Evolutionary conservation across 225 moss, liverwort and hornwort species (phyloP), one percentile per base, ranked within the genome.

Genomic region (Asterella californica): DNA sequence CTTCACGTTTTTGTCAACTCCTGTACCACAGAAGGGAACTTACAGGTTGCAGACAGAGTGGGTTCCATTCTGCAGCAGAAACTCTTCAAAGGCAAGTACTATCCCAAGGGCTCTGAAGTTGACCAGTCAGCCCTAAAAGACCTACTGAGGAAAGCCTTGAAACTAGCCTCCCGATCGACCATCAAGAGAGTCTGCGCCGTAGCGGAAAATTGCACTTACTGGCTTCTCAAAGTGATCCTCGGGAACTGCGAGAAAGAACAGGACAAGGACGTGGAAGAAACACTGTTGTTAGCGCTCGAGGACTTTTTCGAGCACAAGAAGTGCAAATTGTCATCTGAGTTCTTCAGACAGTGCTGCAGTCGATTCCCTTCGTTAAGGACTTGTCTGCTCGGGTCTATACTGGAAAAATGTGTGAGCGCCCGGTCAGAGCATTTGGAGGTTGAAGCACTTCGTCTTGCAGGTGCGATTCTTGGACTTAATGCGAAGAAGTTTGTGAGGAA

Each of bases 171-270:
- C n/a, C 88, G 92, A 77, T 96, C 96, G 14, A 88, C 91, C 25
- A 89, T 90, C 49, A 88, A 89, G 85, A 92, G 89, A 79, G 91
- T 96, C 37, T 79, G 83, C 77, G 55, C 59, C 1, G 75, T 96
- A 85, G 91, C 94, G 64, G 91, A 89, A 87, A 88, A 88, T 45
- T 87, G 89, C 63, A 74, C 77, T 75, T 84, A 87, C 81, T 96
- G 94, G 94, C 76, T 91, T 49, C 74, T 96, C 38, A 94, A 94
- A 88, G 94, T 94, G 45, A 82, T 94, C 78, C 78, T 89, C n/a
- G 94, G 92, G 55, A 92, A 83, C 69, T 52, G 80, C 61, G 88
- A 88, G 42, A 79, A 86, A 54, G 86, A 78, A 48, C 87, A 86
- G 29, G 89, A 92, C 53, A 79, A 68, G 19, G 92, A 94, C 61